A percentile compares a stretch with the other conserved stretches of the same genome.
Evolutionary conservation across 371 early-diverging fungal genomes (phyloP).

Genomic region (Mucor lusitanicus): DNA sequence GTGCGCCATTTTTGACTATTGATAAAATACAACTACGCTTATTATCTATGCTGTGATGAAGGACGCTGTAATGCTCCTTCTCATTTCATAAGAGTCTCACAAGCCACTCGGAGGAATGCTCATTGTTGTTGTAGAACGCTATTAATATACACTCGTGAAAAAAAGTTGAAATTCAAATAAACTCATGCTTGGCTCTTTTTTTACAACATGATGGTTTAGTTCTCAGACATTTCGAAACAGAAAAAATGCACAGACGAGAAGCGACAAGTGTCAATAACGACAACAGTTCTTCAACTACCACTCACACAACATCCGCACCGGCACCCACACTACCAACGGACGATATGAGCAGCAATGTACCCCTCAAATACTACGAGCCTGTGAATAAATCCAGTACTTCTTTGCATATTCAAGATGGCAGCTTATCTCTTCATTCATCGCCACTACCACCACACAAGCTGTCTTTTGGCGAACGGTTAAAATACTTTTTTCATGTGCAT

Average conservation of each 20-base stretch:
- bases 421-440: background rate
- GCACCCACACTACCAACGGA: background rate
- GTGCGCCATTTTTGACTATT: no score
- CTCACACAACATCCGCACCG: background rate
- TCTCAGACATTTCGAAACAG: background rate
- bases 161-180: background rate
- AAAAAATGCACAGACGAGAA: background rate
- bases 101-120: slow-evolving; percentile 1
- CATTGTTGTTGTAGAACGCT: background rate
- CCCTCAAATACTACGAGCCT: background rate
- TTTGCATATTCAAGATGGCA: background rate
- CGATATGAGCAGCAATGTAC: background rate
- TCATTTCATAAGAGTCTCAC: background rate
- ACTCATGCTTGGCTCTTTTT: background rate
- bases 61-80: no score
- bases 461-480: background rate
- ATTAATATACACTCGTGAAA: background rate
- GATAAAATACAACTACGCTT: no score
- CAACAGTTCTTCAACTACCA: background rate
- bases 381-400: background rate
- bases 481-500: background rate
- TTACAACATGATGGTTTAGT: background rate
- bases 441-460: background rate
- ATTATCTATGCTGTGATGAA: no score
- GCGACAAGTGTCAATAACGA: background rate